Evolutionary conservation across 768 basidiomycete species (phyloP).

Genomic region (Auricularia auricula-judae): DNA sequence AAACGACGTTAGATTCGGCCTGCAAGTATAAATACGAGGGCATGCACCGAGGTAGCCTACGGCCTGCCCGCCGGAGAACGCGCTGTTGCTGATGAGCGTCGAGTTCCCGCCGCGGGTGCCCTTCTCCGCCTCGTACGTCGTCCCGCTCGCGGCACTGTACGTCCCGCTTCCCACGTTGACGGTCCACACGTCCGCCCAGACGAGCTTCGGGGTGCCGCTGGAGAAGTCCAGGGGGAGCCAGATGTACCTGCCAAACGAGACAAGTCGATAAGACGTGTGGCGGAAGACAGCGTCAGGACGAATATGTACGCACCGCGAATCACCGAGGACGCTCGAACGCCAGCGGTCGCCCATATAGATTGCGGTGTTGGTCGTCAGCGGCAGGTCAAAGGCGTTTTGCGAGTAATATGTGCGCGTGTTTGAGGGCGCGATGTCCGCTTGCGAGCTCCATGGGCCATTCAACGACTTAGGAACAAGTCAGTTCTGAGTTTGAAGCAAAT

Average conservation of each 20-base stretch:
- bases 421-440: constrained; percentile 44
- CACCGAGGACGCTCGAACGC: constrained; percentile 41
- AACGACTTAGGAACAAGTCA: constrained; percentile 27
- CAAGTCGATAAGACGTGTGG: neutral
- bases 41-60: constrained; percentile 46
- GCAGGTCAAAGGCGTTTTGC: constrained; percentile 36
- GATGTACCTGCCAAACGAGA: constrained; percentile 27
- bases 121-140: constrained; percentile 44
- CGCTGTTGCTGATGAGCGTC: constrained; percentile 28
- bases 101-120: constrained; percentile 40
- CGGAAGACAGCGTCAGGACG: neutral
- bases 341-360: constrained; percentile 61
- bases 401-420: constrained; percentile 47
- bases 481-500: neutral
- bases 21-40: neutral
- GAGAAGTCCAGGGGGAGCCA: constrained; percentile 52
- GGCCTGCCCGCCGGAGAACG: constrained; percentile 42
- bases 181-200: constrained; percentile 47
- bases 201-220: constrained; percentile 41
- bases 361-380: constrained; percentile 31
- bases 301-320: constrained; percentile 22
- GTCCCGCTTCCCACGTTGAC: constrained; percentile 38
- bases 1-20: too few species aligned
- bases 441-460: constrained; percentile 42
- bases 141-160: constrained; percentile 38